Evolutionary conservation across 2,329 filamentous ascomycete genomes (phyloP), one percentile per base, ranked within the genome.

Genomic region (Huntiella bhutanensis): DNA sequence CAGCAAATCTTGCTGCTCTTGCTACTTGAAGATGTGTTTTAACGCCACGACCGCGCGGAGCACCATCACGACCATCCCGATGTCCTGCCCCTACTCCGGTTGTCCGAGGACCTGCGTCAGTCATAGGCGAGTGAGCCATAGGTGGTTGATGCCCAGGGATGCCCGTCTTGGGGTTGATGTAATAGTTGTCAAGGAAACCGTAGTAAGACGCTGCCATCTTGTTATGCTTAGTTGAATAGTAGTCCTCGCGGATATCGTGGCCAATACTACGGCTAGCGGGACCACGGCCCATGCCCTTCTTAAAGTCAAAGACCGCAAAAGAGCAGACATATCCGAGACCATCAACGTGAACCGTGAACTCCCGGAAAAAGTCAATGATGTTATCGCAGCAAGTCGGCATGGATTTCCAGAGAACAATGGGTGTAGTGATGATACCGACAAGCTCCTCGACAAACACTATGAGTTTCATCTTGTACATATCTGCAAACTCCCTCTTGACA

Each of bases 191-290:
- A 49, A 95, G 67, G 59, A 98, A 98, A 2, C 87, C 86, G 56
- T 91, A 87, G 58, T 95, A 91, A 0, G 88, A 96, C 12, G 86
- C 83, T n/a, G 91, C 80, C 84, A 98, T 94, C 64, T 98, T 98
- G 52, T 87, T 84, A 56, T 98, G 87, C 57, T 95, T 95, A 7
- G 86, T 85, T 16, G 84, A 78, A 57, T 91, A 96, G 59, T 96
- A 96, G 54, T 95, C 87, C 49, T 91, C 83, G 8, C 91, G 77
- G 7, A 86, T 71, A 57, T 86, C 81, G n/a, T 69, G 59, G 5
- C 13, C 15, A 3, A 17, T 8, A 19, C n/a, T 34, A 4, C 37
- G 48, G 5, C 7, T 28, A 34, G 59, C 58, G 12, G 60, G 63
- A 3, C 59, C 58, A 19, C 65, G 64, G 11, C 63, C 64, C 16